These are phyloP conservation scores for Jasminum sambac DNA, from an alignment of 257 asterid species.

Conservation along the genomic window DNA sequence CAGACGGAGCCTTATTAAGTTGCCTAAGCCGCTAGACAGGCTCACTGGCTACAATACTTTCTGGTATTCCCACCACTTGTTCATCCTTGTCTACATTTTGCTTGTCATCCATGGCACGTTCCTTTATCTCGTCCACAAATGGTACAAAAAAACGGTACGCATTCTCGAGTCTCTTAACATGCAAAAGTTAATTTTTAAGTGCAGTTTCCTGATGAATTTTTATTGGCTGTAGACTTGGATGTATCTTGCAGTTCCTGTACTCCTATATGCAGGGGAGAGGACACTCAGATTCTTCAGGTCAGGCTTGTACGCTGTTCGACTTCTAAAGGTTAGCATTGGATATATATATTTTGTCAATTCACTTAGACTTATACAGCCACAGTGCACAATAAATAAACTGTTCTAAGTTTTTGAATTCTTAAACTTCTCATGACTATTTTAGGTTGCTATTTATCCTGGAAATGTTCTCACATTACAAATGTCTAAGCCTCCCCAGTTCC, in stretches of 20 bases:
- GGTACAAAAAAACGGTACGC: conserved; percentile 85
- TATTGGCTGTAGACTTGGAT: conserved; percentile 80
- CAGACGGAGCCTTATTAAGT: conserved; percentile 76
- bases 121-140: conserved; percentile 75
- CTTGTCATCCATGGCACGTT: conserved; percentile 69
- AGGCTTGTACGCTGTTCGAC: conserved; percentile 61
- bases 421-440: conserved; percentile 19
- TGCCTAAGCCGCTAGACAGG: conserved; percentile 88
- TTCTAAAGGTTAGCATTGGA: conserved; percentile 62
- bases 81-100: conserved; percentile 71
- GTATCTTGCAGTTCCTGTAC: conserved; percentile 88
- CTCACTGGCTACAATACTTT: conserved; percentile 95
- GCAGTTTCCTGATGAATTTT: conserved; percentile 2
- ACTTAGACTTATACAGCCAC: not conserved
- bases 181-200: not conserved
- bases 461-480: conserved; percentile 82
- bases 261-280: conserved; percentile 89
- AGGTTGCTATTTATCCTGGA: conserved; percentile 96
- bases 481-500: conserved; percentile 90
- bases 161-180: not conserved
- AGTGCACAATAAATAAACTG: not conserved
- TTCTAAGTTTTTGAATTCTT: not conserved
- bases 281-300: conserved; percentile 83
- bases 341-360: not conserved
- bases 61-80: conserved; percentile 94